phyloP scores from a whole-genome alignment of 2,329 filamentous ascomycete species.

The Phyllosticta citrichinensis region DNA sequence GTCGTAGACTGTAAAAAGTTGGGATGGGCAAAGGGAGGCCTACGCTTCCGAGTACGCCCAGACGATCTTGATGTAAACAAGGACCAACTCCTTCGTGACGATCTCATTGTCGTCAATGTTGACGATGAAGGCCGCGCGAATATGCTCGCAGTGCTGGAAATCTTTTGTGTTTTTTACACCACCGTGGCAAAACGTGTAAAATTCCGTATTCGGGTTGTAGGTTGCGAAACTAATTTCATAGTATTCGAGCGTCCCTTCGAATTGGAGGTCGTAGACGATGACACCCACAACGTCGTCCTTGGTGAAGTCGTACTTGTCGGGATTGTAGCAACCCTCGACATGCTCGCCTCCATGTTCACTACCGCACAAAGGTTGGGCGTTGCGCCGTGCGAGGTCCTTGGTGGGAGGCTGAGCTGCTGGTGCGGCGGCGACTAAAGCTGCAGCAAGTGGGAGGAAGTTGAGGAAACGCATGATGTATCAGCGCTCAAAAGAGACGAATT shows the following conservation, averaged over 20 bases:
- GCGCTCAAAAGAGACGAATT: not conserved
- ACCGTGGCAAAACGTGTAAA: not conserved
- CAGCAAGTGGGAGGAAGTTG: not conserved
- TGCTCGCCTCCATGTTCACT: not conserved
- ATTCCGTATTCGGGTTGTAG: not conserved
- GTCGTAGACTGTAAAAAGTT: not conserved
- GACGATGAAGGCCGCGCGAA: not conserved
- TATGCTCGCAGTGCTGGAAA: not conserved
- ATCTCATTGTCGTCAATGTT: not conserved
- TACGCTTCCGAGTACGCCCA: not conserved
- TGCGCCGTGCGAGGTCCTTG: not conserved
- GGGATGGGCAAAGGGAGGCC: not conserved
- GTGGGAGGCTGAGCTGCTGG: not conserved
- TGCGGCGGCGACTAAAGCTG: not conserved
- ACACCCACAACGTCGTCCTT: not conserved
- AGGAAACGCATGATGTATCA: not conserved
- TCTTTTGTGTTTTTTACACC: not conserved
- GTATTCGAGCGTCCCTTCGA: not conserved
- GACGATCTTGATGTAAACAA: not conserved
- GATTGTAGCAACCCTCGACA: not conserved
- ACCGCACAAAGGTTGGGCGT: not conserved
- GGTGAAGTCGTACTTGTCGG: not conserved
- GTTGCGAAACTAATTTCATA: not conserved
- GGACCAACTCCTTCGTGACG: not conserved
- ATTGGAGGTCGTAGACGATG: not conserved